These are phyloP conservation scores for Penicillium canariense DNA, from an alignment of 495 filamentous ascomycete genomes.

Conservation along the genomic window DNA sequence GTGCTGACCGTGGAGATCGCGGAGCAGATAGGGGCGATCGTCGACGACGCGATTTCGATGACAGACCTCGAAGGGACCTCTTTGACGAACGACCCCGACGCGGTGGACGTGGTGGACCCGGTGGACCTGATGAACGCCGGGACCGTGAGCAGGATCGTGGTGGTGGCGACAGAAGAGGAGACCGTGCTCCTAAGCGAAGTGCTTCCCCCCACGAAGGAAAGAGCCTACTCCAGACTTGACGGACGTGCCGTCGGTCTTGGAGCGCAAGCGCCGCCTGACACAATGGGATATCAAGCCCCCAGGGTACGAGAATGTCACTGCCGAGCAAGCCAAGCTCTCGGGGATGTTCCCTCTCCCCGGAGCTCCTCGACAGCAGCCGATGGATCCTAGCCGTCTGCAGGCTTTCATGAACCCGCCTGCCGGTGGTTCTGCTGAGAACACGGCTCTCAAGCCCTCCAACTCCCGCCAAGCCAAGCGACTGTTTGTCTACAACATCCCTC, in stretches of 20 bases:
- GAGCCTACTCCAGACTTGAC: conserved; percentile 96
- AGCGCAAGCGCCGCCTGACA: conserved; percentile 85
- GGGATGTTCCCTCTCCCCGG: conserved; percentile 97
- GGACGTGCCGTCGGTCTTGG: conserved; percentile 70
- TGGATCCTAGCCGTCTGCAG: conserved; percentile 93
- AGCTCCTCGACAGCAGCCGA: conserved; percentile 90
- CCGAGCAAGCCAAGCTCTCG: conserved; percentile 98
- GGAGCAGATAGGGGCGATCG: conserved; percentile 36
- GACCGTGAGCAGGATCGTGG: conserved; percentile 35
- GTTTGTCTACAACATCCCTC: conserved; percentile 78
- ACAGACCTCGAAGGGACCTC: conserved; percentile 29
- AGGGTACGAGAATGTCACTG: conserved; percentile 97
- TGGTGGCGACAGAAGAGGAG: conserved; percentile 50
- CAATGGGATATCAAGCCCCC: conserved; percentile 99
- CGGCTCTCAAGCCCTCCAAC: conserved; percentile 85
- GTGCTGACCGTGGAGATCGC: conserved; percentile 52
- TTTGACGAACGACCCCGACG: conserved; percentile 29
- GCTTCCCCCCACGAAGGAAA: conserved; percentile 82
- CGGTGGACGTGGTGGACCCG: conserved; percentile 27
- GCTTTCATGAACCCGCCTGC: conserved; percentile 91
- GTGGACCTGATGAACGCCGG: conserved; percentile 27
- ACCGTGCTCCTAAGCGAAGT: conserved; percentile 60
- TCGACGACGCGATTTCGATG: conserved; percentile 30
- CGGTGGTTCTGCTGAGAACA: conserved; percentile 61
- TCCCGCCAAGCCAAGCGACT: conserved; percentile 91